These are phyloP conservation scores for Quercus glauca DNA, from an alignment of 306 rosid genomes.

Conservation along the genomic window DNA sequence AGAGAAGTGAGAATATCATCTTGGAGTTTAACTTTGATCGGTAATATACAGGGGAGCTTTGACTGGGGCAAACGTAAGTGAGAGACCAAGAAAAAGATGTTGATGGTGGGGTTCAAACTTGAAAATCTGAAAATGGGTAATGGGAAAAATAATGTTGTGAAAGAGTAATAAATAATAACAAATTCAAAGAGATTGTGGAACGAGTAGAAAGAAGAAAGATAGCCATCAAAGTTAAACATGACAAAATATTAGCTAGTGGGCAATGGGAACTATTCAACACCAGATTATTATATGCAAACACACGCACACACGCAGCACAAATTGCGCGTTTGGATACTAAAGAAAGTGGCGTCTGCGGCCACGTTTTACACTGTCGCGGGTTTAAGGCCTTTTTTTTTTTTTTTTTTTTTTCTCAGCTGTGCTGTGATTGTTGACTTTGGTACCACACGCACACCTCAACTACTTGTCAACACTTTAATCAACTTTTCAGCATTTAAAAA, in stretches of 20 bases:
- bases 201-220: not conserved
- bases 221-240: not conserved
- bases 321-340: too few species aligned
- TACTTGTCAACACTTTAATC: too few species aligned
- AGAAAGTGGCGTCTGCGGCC: too few species aligned
- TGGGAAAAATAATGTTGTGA: not conserved
- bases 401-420: too few species aligned
- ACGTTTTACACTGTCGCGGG: too few species aligned
- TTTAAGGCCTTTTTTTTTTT: too few species aligned
- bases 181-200: not conserved
- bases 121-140: not conserved
- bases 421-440: too few species aligned
- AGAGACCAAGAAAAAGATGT: not conserved
- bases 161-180: not conserved
- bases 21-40: not conserved
- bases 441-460: too few species aligned
- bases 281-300: not conserved
- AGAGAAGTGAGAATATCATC: not conserved
- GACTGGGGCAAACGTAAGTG: slow-evolving; percentile 23
- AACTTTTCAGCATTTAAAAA: too few species aligned
- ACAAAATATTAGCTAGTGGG: not conserved
- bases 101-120: not conserved
- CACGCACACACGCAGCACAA: too few species aligned
- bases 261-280: not conserved
- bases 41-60: not conserved